phyloP scores from a whole-genome alignment of 148 eudicot genomes.

The Vaccinium vitisidaea region DNA sequence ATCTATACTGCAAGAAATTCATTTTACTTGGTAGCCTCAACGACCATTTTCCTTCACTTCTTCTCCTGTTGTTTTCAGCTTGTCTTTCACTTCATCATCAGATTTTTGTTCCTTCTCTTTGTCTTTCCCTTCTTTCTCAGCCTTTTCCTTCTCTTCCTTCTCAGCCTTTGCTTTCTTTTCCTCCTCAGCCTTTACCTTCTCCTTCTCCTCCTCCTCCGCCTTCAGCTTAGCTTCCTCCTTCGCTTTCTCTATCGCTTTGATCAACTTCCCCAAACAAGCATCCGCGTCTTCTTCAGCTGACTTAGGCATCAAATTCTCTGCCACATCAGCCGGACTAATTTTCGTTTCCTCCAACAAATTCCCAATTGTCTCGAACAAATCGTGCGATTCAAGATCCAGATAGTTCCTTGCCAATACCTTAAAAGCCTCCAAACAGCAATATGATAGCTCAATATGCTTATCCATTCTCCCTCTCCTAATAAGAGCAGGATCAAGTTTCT shows the following conservation, averaged over 20 bases:
- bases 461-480: conserved; percentile 56
- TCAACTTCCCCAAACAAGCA: conserved; percentile 27
- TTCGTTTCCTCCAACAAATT: conserved; percentile 35
- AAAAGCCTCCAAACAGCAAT: conserved; percentile 45
- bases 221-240: conserved; percentile 30
- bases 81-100: conserved; percentile 4
- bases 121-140: conserved; percentile 2
- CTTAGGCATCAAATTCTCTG: conserved; percentile 56
- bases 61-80: not conserved
- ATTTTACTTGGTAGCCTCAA: not conserved
- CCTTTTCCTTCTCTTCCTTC: not conserved
- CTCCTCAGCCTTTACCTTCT: not conserved
- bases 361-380: conserved; percentile 24
- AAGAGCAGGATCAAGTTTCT: conserved; percentile 54
- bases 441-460: conserved; percentile 47
- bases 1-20: not conserved
- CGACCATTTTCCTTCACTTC: not conserved
- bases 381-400: conserved; percentile 37
- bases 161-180: conserved; percentile 9
- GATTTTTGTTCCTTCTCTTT: not conserved
- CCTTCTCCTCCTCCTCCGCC: conserved; percentile 25
- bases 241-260: conserved; percentile 25
- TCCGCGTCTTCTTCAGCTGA: conserved; percentile 17
- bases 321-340: conserved; percentile 54
- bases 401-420: conserved; percentile 47